phyloP scores from a whole-genome alignment of 2,329 filamentous ascomycete species.

The Exophiala phaeomuriformis region DNA sequence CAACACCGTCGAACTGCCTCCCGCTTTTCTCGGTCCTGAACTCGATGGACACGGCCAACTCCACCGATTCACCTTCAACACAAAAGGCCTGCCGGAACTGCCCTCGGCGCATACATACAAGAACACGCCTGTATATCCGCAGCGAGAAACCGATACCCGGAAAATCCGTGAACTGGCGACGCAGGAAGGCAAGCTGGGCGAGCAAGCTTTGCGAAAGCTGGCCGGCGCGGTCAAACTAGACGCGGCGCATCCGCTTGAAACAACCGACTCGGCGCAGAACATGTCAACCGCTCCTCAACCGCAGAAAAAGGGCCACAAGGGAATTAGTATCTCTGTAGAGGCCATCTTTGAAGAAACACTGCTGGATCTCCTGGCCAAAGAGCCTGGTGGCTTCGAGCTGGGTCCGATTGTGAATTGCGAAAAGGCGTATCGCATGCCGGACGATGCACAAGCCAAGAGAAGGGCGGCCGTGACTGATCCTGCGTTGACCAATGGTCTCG shows the following conservation, averaged over 20 bases:
- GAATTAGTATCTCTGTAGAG: conserved; percentile 34
- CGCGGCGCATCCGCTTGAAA: conserved; percentile 36
- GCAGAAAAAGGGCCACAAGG: conserved; percentile 23
- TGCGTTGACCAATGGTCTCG: conserved; percentile 25
- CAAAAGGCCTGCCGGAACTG: conserved; percentile 54
- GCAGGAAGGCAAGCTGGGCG: conserved; percentile 58
- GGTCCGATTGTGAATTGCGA: conserved; percentile 55
- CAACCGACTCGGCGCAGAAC: conserved; percentile 32
- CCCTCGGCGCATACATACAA: conserved; percentile 60
- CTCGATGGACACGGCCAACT: conserved; percentile 44
- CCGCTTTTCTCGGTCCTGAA: conserved; percentile 45
- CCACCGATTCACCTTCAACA: conserved; percentile 48
- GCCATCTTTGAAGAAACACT: conserved; percentile 52
- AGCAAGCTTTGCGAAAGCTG: conserved; percentile 57
- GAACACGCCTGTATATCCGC: conserved; percentile 51
- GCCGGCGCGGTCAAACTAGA: conserved; percentile 43
- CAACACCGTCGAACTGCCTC: conserved; percentile 29
- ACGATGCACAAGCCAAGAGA: conserved; percentile 31
- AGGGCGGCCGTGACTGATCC: conserved; percentile 13
- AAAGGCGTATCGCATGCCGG: conserved; percentile 47
- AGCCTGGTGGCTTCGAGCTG: conserved; percentile 35
- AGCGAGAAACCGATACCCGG: conserved; percentile 53
- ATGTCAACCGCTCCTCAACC: conserved; percentile 29
- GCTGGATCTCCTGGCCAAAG: conserved; percentile 41
- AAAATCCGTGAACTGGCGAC: conserved; percentile 57